phyloP scores from a whole-genome alignment of 1,284 basidiomycete species.

The Erythrobasidium hasegawianum region DNA sequence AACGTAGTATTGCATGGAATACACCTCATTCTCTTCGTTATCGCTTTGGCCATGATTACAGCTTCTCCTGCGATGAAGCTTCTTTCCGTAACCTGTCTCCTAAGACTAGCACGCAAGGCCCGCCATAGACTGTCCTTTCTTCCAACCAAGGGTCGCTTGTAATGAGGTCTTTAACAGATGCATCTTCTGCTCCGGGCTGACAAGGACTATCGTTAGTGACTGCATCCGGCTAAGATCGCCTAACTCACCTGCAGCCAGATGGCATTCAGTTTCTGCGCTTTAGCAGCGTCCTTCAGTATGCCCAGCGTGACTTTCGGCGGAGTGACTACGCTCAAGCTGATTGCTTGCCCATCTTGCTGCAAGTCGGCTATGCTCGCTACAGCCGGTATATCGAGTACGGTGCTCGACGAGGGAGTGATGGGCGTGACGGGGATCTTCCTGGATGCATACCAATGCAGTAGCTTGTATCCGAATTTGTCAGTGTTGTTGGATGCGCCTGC shows the following conservation, averaged over 20 bases:
- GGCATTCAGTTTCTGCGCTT: constrained; percentile 11
- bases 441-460: constrained; percentile 26
- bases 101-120: constrained; percentile 30
- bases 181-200: constrained; percentile 34
- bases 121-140: constrained; percentile 29
- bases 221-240: neutral
- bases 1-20: too few species aligned
- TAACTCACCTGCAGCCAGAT: constrained; percentile 29
- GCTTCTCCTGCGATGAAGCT: constrained; percentile 15
- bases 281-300: constrained; percentile 23
- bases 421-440: constrained; percentile 23
- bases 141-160: constrained; percentile 12
- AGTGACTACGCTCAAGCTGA: constrained; percentile 24
- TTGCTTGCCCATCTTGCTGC: neutral
- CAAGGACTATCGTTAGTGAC: neutral
- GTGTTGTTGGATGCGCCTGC: constrained; percentile 32
- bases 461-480: constrained; percentile 26
- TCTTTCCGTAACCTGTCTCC: constrained; percentile 26
- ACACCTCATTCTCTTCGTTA: too few species aligned
- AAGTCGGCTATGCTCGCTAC: constrained; percentile 15
- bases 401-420: constrained; percentile 15
- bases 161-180: constrained; percentile 15
- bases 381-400: constrained; percentile 14
- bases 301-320: constrained; percentile 28
- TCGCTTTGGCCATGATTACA: too few species aligned